A percentile compares a stretch with the other conserved stretches of the same genome.
Conservation (phyloP, 2,329 filamentous ascomycete genomes). For the Cytospora schulzeri region DNA sequence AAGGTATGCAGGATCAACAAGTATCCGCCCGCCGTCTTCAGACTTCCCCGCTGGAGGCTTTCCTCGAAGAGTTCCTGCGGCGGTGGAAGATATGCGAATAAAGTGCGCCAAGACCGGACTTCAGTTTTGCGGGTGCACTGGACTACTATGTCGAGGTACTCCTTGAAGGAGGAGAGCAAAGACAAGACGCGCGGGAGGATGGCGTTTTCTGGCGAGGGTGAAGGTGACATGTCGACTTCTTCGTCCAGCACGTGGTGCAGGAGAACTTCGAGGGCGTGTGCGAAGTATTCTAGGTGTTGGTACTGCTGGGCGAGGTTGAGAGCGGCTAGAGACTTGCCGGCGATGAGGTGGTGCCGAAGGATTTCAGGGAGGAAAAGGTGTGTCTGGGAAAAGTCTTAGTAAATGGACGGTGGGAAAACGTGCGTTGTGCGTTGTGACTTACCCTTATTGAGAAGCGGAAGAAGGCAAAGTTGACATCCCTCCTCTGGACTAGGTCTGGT, state of each 20-base stretch:
- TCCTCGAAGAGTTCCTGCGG: conserved; percentile 93
- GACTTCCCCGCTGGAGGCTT: conserved; percentile 76
- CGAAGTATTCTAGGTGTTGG: conserved; percentile 84
- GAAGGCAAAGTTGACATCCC: conserved; percentile 88
- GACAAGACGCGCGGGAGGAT: conserved; percentile 66
- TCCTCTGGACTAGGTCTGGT: conserved; percentile 87
- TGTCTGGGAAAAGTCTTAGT: conserved; percentile 56
- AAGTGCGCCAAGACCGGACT: conserved; percentile 88
- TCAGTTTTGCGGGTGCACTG: conserved; percentile 98
- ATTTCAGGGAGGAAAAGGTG: conserved; percentile 91
- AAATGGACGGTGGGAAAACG: conserved; percentile 25
- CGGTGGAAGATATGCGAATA: conserved; percentile 89
- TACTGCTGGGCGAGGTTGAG: conserved; percentile 83
- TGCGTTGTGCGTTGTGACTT: conserved; percentile 42
- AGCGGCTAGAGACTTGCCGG: conserved; percentile 78
- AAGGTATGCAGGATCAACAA: conserved; percentile 90
- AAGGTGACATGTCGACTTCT: conserved; percentile 72
- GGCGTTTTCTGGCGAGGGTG: conserved; percentile 63
- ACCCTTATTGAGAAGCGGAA: conserved; percentile 87
- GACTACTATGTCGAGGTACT: conserved; percentile 92
- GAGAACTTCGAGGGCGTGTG: conserved; percentile 88
- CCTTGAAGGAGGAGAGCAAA: conserved; percentile 70
- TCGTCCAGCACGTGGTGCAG: conserved; percentile 93
- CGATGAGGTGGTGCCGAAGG: conserved; percentile 74
- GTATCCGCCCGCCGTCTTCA: conserved; percentile 96